These are phyloP conservation scores for Rossbeevera mucosa DNA, from an alignment of 768 basidiomycete genomes.

Conservation along the genomic window DNA sequence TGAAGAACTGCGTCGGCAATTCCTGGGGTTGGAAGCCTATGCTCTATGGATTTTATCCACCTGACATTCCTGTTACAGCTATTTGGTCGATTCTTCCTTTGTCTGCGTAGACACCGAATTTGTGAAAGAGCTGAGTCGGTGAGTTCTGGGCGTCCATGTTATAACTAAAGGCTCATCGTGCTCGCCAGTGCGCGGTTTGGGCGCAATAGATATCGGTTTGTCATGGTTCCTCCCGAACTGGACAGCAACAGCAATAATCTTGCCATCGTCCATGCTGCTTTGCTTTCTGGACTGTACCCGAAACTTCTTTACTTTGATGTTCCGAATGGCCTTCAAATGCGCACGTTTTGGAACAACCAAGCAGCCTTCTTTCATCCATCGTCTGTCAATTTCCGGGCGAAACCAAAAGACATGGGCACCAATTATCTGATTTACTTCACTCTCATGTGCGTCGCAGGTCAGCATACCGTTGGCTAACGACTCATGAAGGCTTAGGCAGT, in stretches of 20 bases:
- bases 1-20: conserved; percentile 91
- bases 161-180: conserved; percentile 7
- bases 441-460: conserved; percentile 55
- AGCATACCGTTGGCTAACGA: not conserved
- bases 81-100: conserved; percentile 85
- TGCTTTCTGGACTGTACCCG: conserved; percentile 86
- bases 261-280: conserved; percentile 69
- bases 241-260: conserved; percentile 66
- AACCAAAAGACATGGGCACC: conserved; percentile 62
- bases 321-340: conserved; percentile 51
- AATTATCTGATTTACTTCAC: conserved; percentile 84
- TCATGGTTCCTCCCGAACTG: conserved; percentile 64
- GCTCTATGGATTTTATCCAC: not conserved
- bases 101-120: conserved; percentile 64
- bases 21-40: conserved; percentile 50
- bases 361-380: conserved; percentile 80
- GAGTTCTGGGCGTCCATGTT: not conserved
- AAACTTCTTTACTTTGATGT: conserved; percentile 77
- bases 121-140: conserved; percentile 69
- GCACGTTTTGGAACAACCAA: conserved; percentile 81
- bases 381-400: conserved; percentile 80
- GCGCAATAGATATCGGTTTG: conserved; percentile 70
- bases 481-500: conserved; percentile 58
- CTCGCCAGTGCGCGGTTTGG: conserved; percentile 65
- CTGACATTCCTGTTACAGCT: conserved; percentile 39